Evolutionary conservation across 73 alveolate species (phyloP).

Genomic region (Paramecium caudatum): DNA sequence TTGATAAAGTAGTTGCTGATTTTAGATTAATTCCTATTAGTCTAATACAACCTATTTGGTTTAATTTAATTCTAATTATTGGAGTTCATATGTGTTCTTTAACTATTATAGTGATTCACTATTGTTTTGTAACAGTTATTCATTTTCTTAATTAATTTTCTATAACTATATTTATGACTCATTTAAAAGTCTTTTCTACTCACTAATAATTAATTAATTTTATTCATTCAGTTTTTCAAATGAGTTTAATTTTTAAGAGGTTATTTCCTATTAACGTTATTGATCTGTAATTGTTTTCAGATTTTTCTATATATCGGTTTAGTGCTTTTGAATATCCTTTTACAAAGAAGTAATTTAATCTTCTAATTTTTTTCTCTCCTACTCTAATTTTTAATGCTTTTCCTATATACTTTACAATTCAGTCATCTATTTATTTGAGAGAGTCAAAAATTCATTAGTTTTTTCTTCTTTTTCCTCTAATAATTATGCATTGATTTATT

Average conservation of each 20-base stretch:
- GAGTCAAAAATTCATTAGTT: not conserved
- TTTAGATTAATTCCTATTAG: slow-evolving; percentile 15
- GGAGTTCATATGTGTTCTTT: not conserved
- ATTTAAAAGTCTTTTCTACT: not conserved
- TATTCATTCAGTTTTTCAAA: slow-evolving; percentile 38
- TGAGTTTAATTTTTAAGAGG: not conserved
- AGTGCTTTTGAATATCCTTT: not conserved
- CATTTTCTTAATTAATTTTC: slow-evolving; percentile 13
- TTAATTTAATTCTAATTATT: slow-evolving; percentile 14
- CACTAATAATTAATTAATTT: not conserved
- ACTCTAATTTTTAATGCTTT: not conserved
- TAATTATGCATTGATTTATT: not conserved
- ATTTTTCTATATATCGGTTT: not conserved
- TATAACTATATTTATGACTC: not conserved
- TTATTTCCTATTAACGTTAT: not conserved
- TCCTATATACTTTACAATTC: not conserved
- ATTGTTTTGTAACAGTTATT: not conserved
- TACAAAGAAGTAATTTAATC: not conserved
- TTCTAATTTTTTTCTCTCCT: not conserved
- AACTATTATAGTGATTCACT: slow-evolving; percentile 1
- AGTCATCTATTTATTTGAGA: not conserved
- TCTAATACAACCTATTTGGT: slow-evolving; percentile 24
- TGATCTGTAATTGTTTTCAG: not conserved
- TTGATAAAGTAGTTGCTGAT: not conserved
- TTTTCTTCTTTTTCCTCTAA: not conserved